Base-by-base conservation (phyloP, 345 rosid species). In the Psidium friedrichsthalianum region DNA sequence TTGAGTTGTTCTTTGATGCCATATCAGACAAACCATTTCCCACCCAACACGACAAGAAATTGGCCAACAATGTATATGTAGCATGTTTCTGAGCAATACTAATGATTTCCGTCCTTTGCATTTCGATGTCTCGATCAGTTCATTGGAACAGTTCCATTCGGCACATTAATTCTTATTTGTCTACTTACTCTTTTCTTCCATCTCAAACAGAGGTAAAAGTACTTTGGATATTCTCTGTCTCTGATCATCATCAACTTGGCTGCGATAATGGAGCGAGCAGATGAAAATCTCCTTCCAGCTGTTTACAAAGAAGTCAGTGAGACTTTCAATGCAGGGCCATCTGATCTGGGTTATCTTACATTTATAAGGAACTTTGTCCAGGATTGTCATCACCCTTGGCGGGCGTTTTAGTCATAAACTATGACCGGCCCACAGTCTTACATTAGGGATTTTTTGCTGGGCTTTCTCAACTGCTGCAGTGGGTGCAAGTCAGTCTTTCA, bases 271-370 rank as follows among this genome's bases (percentile, higher is more conserved):
- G 99, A 97, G 85, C 90, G 96, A 49, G 98, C 99, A 40, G 99
- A 97, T 80, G 99, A 97, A 90, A 97, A 95, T 88, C 96, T 95
- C 54, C 93, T 97, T 52, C 99, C 98, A 15, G 88, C 99, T 25
- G 98, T 97, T 69, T 95, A 96, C 87, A 97, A 95, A 94, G 99
- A 97, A 97, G 98, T 97, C 59, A 97, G 98, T 78, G 98, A 95
- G 91, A 96, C 98, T 44, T 97, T 97, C 88, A 93, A 89, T 81
- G 98, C 96, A 8, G 98, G 99, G 18, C 98, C 98, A 25, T 94
- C 98, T 76, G 98, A 97, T 92, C 91, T 97, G 69, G 98, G 99
- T 12, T 97, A 97, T 89, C 95, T 97, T 84, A 94, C 99, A 86
- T 97, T 97, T 91, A 89, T 94, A 83, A 94, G 99, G 90, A 97